phyloP scores from a whole-genome alignment of 2,329 filamentous ascomycete species.

The Penicillium sumatraense region DNA sequence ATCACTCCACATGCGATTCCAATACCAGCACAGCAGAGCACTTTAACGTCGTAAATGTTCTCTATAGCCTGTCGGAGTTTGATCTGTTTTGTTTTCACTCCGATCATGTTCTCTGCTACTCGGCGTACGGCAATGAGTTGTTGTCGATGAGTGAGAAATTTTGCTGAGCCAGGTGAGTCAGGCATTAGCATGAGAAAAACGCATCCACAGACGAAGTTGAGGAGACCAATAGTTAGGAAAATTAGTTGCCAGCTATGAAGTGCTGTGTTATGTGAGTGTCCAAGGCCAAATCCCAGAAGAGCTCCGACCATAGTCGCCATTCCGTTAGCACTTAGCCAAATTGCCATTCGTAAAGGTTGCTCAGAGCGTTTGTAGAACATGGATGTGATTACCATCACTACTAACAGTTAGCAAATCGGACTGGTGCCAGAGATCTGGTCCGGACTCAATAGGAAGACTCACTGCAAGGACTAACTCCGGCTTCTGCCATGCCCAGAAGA shows the following conservation, averaged over 20 bases:
- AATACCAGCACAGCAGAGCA: slow-evolving; percentile 45
- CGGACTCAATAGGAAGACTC: too few species aligned
- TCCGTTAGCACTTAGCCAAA: slow-evolving; percentile 44
- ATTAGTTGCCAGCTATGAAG: slow-evolving; percentile 46
- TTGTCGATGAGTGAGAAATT: slow-evolving; percentile 45
- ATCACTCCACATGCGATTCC: slow-evolving; percentile 52
- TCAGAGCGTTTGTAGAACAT: slow-evolving; percentile 46
- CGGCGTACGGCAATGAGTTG: slow-evolving; percentile 47
- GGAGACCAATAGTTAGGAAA: slow-evolving; percentile 45
- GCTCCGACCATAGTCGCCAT: slow-evolving; percentile 44
- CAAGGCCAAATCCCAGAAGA: slow-evolving; percentile 41
- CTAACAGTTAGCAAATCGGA: background rate
- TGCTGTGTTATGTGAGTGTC: slow-evolving; percentile 34
- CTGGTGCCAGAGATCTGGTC: too few species aligned
- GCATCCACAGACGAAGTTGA: slow-evolving; percentile 51
- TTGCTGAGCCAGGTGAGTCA: slow-evolving; percentile 43
- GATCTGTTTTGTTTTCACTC: slow-evolving; percentile 43
- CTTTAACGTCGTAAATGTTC: slow-evolving; percentile 44
- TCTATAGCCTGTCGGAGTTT: slow-evolving; percentile 44
- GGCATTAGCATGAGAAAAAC: slow-evolving; percentile 42
- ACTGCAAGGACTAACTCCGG: slow-evolving; percentile 40
- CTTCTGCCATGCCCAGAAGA: slow-evolving; percentile 50
- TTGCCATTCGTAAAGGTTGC: slow-evolving; percentile 39
- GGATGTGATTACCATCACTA: slow-evolving; percentile 41
- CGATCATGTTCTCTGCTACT: slow-evolving; percentile 49